phyloP scores from a whole-genome alignment of 1,284 basidiomycete species.

The Rhodotorula glutinis region DNA sequence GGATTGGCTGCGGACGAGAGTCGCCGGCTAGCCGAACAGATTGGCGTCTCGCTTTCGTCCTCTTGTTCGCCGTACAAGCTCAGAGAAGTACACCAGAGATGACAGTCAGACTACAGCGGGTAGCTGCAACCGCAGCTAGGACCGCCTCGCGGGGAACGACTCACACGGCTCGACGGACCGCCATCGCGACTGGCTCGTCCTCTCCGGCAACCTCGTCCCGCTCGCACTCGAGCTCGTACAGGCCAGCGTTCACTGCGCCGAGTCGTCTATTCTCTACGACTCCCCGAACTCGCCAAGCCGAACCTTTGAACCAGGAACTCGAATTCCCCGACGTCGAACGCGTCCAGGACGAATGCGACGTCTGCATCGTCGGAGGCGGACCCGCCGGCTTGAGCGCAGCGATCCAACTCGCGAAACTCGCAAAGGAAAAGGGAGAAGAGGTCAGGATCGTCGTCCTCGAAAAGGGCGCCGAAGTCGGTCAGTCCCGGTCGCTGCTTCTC shows the following conservation, averaged over 20 bases:
- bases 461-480: slow-evolving; percentile 88
- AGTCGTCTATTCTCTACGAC: slow-evolving; percentile 1
- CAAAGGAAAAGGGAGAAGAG: slow-evolving; percentile 63
- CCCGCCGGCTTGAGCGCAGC: slow-evolving; percentile 95
- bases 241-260: not conserved
- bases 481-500: slow-evolving; percentile 46
- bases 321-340: slow-evolving; percentile 58
- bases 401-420: slow-evolving; percentile 91
- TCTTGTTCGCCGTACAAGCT: too few species aligned
- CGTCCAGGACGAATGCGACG: slow-evolving; percentile 83
- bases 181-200: too few species aligned
- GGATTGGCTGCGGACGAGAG: too few species aligned
- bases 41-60: too few species aligned
- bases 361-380: slow-evolving; percentile 94
- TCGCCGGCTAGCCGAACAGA: too few species aligned
- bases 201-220: too few species aligned
- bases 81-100: too few species aligned
- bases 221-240: too few species aligned
- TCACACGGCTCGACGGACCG: too few species aligned
- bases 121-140: too few species aligned
- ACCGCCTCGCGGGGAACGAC: too few species aligned
- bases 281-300: not conserved
- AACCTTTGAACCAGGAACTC: slow-evolving; percentile 29
- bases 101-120: too few species aligned
- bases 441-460: slow-evolving; percentile 91